Base-by-base conservation (phyloP, 148 eudicot genomes). In the Cornus florida region DNA sequence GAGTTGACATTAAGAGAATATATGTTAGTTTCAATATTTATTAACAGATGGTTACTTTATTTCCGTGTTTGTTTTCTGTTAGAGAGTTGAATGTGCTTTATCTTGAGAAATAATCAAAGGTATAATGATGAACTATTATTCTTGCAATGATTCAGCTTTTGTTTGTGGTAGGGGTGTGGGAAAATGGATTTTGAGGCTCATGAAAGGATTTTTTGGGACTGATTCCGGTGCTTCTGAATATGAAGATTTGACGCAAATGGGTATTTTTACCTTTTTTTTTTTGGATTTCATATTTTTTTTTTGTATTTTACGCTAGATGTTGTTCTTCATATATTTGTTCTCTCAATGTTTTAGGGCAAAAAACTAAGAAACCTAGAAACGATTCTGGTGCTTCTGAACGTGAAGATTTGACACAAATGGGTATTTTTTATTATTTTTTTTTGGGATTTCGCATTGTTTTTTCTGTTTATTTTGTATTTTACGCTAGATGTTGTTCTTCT, bases 151-250 rank as follows among this genome's bases (percentile, higher is more conserved):
- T 73, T 33, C 80, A 59, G 69, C 62, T 46, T 35, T 62, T 48
- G 50, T 39, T 38, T 84, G 75, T 79, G 69, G 28, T 72, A 95
- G 99, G 92, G 97, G 97, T 72, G 92, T 95, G 59, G 99, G 99
- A 28, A 93, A 86, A 77, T 95, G 98, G 98, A 86, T 92, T 70
- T 77, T 91, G 79, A 90, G 80, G 87, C 89, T 88, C 75, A 87
- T 91, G 93, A 85, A 86, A 80, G 97, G 75, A 41, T 93, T 87
- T 88, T 95, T 95, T 78, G 77, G 74, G 76, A 78, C 79, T 76
- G 86, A 83, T 75, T 70, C 82, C 14, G 82, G 81, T 82, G 83
- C 77, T 79, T 80, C 90, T 56, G 87, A 83, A 69, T 83, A 72
- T 24, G 94, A 90, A 57, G 84, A 80, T 71, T 62, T 86, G 66